Evolutionary conservation across 2,329 filamentous ascomycete genomes (phyloP).

Genomic region (Fusarium praegraminearum): DNA sequence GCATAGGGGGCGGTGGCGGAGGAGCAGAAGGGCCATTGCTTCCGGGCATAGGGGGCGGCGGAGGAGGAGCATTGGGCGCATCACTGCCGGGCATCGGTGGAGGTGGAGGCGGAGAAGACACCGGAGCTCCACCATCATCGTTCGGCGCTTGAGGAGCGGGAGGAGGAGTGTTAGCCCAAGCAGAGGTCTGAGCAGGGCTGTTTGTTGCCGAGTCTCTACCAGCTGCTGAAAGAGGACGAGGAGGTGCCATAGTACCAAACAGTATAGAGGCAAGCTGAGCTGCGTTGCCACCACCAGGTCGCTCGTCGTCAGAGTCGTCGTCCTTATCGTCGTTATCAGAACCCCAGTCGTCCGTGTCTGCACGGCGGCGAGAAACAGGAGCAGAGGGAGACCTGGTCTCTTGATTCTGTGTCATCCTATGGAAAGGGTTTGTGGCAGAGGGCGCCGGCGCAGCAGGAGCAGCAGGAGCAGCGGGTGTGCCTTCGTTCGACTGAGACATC

Average conservation of each 20-base stretch:
- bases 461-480: slow-evolving; percentile 53
- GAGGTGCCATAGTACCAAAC: slow-evolving; percentile 96
- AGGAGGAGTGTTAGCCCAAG: slow-evolving; percentile 56
- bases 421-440: slow-evolving; percentile 88
- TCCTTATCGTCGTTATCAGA: slow-evolving; percentile 72
- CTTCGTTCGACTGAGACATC: slow-evolving; percentile 76
- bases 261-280: slow-evolving; percentile 94
- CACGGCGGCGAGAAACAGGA: slow-evolving; percentile 65
- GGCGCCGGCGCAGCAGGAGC: slow-evolving; percentile 55
- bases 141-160: slow-evolving; percentile 53
- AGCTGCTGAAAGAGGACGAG: slow-evolving; percentile 85
- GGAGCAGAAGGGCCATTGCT: slow-evolving; percentile 55
- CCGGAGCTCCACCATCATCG: slow-evolving; percentile 47
- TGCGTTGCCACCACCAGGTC: slow-evolving; percentile 83
- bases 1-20: slow-evolving; percentile 56
- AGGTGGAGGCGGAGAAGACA: slow-evolving; percentile 46
- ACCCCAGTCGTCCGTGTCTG: slow-evolving; percentile 81
- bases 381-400: slow-evolving; percentile 64
- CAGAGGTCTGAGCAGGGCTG: slow-evolving; percentile 55
- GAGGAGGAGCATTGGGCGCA: slow-evolving; percentile 48
- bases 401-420: slow-evolving; percentile 81
- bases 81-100: slow-evolving; percentile 38
- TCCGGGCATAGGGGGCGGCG: slow-evolving; percentile 54
- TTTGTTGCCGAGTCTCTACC: slow-evolving; percentile 71
- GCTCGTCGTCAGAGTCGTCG: slow-evolving; percentile 73